Evolutionary conservation across 1,284 basidiomycete genomes (phyloP), one percentile per base, ranked within the genome.

Genomic region (Sanguinoderma infundibulare): DNA sequence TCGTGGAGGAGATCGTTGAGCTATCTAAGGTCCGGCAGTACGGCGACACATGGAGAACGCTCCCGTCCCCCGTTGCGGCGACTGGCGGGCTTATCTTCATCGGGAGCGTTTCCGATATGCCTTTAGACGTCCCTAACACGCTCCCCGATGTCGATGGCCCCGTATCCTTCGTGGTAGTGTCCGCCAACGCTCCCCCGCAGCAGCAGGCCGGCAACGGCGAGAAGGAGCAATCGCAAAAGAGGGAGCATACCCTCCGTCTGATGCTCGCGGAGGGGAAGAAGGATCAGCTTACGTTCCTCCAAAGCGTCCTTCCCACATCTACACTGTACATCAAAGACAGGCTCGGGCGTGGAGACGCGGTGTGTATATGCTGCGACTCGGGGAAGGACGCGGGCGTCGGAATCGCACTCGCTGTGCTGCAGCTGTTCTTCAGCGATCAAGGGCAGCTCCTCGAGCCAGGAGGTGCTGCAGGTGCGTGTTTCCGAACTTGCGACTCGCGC

Each of bases 361-460:
- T 91, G 3, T 86, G 84, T 65, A 75, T 90, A 10, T 81, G 81
- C 22, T 87, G 87, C 65, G 78, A 80, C 36, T 78, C 79, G 0
- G 87, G 88, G 7, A 83, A 81, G 26, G 89, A 92, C 66, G 66
- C 79, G 0, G 83, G 85, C 59, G 80, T 89, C n/a, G 90, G 90
- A 1, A 78, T 92, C 4, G 84, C 79, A 0, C 69, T 91, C 3
- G 82, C 79, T 15, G 81, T 83, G 1, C 74, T 92, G 2, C 83
- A 86, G 47, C 60, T 78, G 15, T 87, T 83, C 67, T 93, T 92
- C 69, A 77, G 81, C 38, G 80, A 84, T 14, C 70, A 77, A 5
- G 91, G 89, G 0, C 61, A 68, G 2, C 32, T 63, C 3, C 28
- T 50, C 3, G 53, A 46, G 5, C 22, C 38, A 7, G 55, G n/a